phyloP scores from a whole-genome alignment of 352 stramenopile species.

The Phytopythium aichiense region DNA sequence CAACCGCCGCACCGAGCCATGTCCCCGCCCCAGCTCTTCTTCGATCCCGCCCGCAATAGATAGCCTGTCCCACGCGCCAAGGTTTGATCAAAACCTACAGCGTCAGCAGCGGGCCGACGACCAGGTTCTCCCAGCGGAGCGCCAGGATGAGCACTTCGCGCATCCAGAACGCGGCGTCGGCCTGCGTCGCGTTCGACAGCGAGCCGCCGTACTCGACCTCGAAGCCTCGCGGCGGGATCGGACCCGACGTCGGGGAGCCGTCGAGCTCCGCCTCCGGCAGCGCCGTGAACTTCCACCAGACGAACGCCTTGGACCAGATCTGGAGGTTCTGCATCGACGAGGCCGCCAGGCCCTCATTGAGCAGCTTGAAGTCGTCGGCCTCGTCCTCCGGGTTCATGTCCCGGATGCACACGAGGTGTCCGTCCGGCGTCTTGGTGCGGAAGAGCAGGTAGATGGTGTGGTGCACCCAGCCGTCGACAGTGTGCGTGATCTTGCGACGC shows the following conservation, averaged over 20 bases:
- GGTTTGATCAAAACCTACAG: conserved; percentile 11
- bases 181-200: conserved; percentile 30
- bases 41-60: conserved; percentile 6
- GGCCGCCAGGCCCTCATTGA: conserved; percentile 11
- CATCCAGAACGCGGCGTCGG: conserved; percentile 56
- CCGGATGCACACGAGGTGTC: conserved; percentile 63
- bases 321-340: conserved; percentile 24
- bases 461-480: conserved; percentile 49
- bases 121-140: conserved; percentile 49
- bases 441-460: conserved; percentile 73
- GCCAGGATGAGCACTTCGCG: conserved; percentile 48
- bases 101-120: conserved; percentile 46
- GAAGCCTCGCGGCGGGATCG: conserved; percentile 21
- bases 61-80: background rate
- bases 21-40: conserved; percentile 8
- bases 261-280: conserved; percentile 24
- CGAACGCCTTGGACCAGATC: conserved; percentile 64
- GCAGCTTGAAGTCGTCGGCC: conserved; percentile 23
- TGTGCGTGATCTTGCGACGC: conserved; percentile 51
- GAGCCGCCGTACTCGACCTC: conserved; percentile 57
- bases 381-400: conserved; percentile 50
- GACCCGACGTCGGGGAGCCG: background rate
- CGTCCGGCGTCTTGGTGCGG: conserved; percentile 58
- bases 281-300: conserved; percentile 61
- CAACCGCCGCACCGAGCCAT: background rate